Evolutionary conservation across 208 protist species (phyloP).

Genomic region (Crithidia expoeki): DNA sequence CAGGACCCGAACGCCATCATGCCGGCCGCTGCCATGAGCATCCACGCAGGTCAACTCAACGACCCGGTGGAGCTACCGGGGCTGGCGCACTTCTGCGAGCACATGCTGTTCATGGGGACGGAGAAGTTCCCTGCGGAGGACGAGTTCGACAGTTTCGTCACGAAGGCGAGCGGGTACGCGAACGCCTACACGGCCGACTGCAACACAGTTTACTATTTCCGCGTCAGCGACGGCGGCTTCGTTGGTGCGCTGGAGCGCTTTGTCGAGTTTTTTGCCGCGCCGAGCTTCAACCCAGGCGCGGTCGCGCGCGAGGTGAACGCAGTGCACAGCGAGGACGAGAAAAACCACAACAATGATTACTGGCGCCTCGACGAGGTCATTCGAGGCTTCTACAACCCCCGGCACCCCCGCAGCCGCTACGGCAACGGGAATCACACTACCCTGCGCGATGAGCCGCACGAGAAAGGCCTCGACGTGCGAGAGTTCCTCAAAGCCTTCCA

Average conservation of each 20-base stretch:
- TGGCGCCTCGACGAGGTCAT: slow-evolving; percentile 82
- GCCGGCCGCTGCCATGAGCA: slow-evolving; percentile 76
- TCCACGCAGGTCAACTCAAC: slow-evolving; percentile 68
- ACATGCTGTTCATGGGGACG: slow-evolving; percentile 96
- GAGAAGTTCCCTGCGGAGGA: slow-evolving; percentile 92
- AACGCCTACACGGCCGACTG: slow-evolving; percentile 89
- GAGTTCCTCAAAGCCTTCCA: slow-evolving; percentile 73
- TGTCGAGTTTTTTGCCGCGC: slow-evolving; percentile 93
- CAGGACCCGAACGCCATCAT: slow-evolving; percentile 62
- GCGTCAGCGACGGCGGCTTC: slow-evolving; percentile 65
- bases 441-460: slow-evolving; percentile 59
- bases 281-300: slow-evolving; percentile 80
- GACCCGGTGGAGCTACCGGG: slow-evolving; percentile 70
- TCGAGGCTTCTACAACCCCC: slow-evolving; percentile 48
- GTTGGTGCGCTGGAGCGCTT: slow-evolving; percentile 91
- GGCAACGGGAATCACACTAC: slow-evolving; percentile 90
- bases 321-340: slow-evolving; percentile 94
- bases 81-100: slow-evolving; percentile 94
- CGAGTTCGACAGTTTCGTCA: slow-evolving; percentile 78
- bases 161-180: slow-evolving; percentile 65
- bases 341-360: slow-evolving; percentile 88
- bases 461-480: slow-evolving; percentile 63
- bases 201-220: slow-evolving; percentile 92
- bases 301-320: slow-evolving; percentile 91
- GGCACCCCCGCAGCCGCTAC: slow-evolving; percentile 85